Conservation (phyloP, 2,329 filamentous ascomycete genomes). For the Nemania diffusa region DNA sequence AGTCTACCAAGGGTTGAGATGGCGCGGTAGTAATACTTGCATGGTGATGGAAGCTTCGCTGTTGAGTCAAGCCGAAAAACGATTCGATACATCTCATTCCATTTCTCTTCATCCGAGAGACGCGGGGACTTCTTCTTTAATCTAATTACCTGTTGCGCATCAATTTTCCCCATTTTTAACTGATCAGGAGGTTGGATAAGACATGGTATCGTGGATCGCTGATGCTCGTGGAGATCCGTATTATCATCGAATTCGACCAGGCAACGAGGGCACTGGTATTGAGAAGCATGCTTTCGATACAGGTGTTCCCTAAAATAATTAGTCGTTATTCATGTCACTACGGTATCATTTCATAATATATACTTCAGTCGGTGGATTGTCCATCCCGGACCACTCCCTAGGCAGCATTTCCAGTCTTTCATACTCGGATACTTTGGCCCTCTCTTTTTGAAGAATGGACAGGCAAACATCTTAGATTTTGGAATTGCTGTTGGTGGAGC, state of each 20-base stretch:
- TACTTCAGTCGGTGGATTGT: constrained; percentile 17
- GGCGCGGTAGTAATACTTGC: constrained; percentile 20
- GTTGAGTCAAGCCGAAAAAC: constrained; percentile 33
- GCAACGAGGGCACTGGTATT: constrained; percentile 36
- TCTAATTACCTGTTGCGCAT: constrained; percentile 25
- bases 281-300: constrained; percentile 34
- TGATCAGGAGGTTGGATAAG: background rate
- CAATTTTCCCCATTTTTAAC: constrained; percentile 8
- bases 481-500: background rate
- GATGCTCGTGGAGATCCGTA: constrained; percentile 30
- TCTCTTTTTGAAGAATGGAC: constrained; percentile 6
- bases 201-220: constrained; percentile 28
- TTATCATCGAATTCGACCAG: constrained; percentile 30
- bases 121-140: constrained; percentile 35
- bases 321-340: background rate
- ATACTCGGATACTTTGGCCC: background rate
- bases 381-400: constrained; percentile 12
- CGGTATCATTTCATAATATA: background rate
- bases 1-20: background rate
- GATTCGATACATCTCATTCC: constrained; percentile 37
- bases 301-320: constrained; percentile 36
- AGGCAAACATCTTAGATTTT: constrained; percentile 3
- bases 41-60: constrained; percentile 37
- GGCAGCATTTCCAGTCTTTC: constrained; percentile 22
- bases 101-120: constrained; percentile 36